Percentiles rank a stretch among this genome's conserved stretches.
Evolutionary conservation across 169 alveolate species (phyloP).

Genomic region (Perkinsus olseni): DNA sequence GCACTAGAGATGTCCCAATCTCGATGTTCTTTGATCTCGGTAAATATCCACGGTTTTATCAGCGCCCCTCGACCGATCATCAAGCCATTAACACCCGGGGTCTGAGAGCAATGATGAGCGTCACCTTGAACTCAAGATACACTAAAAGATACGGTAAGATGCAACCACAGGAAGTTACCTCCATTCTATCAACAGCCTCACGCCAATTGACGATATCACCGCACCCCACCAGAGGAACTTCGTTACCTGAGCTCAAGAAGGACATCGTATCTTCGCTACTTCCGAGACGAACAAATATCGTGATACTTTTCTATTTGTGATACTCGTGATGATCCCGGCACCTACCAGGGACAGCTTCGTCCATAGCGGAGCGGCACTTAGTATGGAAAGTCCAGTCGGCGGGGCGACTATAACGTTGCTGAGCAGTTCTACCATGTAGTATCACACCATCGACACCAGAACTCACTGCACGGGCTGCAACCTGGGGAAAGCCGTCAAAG

Average conservation of each 20-base stretch:
- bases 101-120: conserved; percentile 28
- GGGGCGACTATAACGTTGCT: conserved; percentile 48
- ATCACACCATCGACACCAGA: conserved; percentile 49
- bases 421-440: conserved; percentile 62
- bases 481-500: no score
- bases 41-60: conserved; percentile 72
- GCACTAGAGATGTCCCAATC: conserved; percentile 65
- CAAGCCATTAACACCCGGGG: conserved; percentile 39
- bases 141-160: no score
- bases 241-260: not conserved
- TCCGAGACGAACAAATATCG: no score
- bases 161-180: no score
- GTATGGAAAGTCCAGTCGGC: conserved; percentile 22
- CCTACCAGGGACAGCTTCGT: not conserved
- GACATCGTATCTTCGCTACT: not conserved
- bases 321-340: not conserved
- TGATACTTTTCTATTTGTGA: no score
- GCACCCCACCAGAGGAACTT: conserved; percentile 51
- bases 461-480: conserved; percentile 26
- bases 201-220: conserved; percentile 54
- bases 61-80: conserved; percentile 72
- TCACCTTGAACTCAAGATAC: no score
- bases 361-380: conserved; percentile 7
- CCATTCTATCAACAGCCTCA: conserved; percentile 12
- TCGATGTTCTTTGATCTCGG: conserved; percentile 51